A percentile compares a stretch with the other conserved stretches of the same genome.
Evolutionary conservation across 2,329 filamentous ascomycete genomes (phyloP).

Genomic region (Arthrobotrys sphaeroides): DNA sequence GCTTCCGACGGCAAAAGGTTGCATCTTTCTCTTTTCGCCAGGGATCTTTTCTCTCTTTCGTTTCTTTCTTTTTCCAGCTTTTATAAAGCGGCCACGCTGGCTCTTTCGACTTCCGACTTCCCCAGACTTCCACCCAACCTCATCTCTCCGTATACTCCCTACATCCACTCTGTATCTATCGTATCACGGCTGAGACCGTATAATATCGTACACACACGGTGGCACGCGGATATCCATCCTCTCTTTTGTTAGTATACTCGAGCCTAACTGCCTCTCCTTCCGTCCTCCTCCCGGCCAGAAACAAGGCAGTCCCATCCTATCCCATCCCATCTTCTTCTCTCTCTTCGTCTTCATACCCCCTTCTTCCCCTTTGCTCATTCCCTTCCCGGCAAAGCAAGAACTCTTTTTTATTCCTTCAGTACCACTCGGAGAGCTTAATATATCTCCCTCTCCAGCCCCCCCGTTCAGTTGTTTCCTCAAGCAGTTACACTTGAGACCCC

Average conservation of each 20-base stretch:
- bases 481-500: too few relatives aligned
- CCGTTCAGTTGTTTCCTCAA: neutral
- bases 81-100: constrained; percentile 49
- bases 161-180: neutral
- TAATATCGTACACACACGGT: neutral
- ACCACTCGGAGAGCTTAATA: neutral
- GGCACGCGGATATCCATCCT: neutral
- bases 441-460: neutral
- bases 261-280: constrained; percentile 12
- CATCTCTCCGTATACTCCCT: neutral
- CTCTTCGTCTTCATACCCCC: too few relatives aligned
- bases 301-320: constrained; percentile 8
- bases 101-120: constrained; percentile 16
- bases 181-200: neutral
- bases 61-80: too few relatives aligned
- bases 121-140: neutral
- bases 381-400: neutral
- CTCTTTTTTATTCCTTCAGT: too few relatives aligned
- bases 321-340: too few relatives aligned
- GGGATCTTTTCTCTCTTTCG: too few relatives aligned
- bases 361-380: neutral
- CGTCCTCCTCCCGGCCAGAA: neutral
- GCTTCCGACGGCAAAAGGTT: constrained; percentile 51
- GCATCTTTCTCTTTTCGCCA: too few relatives aligned
- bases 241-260: constrained; percentile 5